Percentiles rank a stretch among this genome's conserved stretches.
Evolutionary conservation across 129 eudicot species (phyloP).

Genomic region (Arctium lappa): DNA sequence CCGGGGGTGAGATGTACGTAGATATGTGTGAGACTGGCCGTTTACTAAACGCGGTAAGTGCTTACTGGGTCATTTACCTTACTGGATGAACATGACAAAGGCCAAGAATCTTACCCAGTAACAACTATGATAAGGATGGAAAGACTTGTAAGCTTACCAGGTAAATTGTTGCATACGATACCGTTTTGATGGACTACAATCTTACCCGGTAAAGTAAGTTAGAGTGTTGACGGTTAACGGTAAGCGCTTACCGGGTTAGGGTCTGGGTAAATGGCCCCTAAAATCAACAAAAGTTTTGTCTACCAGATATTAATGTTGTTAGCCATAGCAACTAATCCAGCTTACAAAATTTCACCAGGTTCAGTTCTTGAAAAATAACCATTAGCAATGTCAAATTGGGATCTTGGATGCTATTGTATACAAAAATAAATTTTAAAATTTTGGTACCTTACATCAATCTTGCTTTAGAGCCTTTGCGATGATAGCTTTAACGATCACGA

Average conservation of each 20-base stretch:
- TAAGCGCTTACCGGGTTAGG: no score
- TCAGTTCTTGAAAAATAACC: background rate
- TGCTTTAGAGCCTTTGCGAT: constrained; percentile 71
- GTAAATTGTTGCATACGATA: no score
- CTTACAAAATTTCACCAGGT: constrained; percentile 12
- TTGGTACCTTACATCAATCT: constrained; percentile 43
- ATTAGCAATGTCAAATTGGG: background rate
- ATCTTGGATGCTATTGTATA: constrained; percentile 1
- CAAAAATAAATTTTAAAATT: background rate
- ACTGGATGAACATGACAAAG: background rate
- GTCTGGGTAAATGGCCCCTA: no score
- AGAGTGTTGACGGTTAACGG: no score
- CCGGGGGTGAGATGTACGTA: background rate
- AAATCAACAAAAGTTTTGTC: background rate
- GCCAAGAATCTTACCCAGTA: no score
- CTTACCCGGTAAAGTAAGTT: no score
- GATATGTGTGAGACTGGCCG: no score
- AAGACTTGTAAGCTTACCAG: no score
- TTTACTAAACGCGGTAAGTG: no score
- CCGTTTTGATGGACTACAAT: no score
- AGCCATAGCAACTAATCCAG: background rate
- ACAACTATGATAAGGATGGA: no score
- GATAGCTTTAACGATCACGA: constrained; percentile 43
- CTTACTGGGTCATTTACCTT: no score
- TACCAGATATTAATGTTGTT: background rate